A percentile compares a stretch with the other conserved stretches of the same genome.
phyloP scores from a whole-genome alignment of 2,329 filamentous ascomycete genomes.

The Alternaria sp. region DNA sequence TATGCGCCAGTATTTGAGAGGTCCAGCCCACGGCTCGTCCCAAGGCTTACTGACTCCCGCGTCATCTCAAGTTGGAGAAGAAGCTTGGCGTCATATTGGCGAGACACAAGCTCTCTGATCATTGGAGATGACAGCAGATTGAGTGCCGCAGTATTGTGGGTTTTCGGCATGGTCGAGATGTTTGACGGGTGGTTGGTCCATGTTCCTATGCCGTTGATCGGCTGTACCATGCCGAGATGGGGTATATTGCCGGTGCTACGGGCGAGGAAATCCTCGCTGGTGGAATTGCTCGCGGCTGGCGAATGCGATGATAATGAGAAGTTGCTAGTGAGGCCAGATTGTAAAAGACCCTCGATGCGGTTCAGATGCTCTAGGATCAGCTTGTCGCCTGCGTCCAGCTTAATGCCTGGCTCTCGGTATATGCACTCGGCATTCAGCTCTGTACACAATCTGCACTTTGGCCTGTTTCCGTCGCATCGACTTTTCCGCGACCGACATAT shows the following conservation, averaged over 20 bases:
- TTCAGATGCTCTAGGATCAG: constrained; percentile 79
- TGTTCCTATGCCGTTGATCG: constrained; percentile 68
- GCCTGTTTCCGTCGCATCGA: constrained; percentile 77
- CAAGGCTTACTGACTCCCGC: constrained; percentile 71
- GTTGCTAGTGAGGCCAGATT: constrained; percentile 67
- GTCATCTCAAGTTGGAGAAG: constrained; percentile 81
- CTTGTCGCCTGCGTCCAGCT: constrained; percentile 85
- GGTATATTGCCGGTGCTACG: constrained; percentile 47
- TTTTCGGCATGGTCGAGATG: constrained; percentile 85
- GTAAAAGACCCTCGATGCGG: constrained; percentile 79
- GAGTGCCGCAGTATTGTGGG: constrained; percentile 80
- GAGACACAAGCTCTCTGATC: constrained; percentile 77
- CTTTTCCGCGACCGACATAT: constrained; percentile 82
- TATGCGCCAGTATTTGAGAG: constrained; percentile 76
- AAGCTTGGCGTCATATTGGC: constrained; percentile 81
- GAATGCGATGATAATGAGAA: constrained; percentile 65
- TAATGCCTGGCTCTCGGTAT: constrained; percentile 85
- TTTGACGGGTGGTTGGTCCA: constrained; percentile 70
- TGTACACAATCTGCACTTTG: constrained; percentile 83
- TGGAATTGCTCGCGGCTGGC: constrained; percentile 52
- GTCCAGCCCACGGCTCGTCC: constrained; percentile 68
- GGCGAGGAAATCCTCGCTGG: constrained; percentile 52
- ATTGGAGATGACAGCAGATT: constrained; percentile 82
- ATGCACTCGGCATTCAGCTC: constrained; percentile 83
- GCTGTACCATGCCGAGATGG: constrained; percentile 47